Conservation (phyloP, 257 asterid species). For the Solanum sejunctum region DNA sequence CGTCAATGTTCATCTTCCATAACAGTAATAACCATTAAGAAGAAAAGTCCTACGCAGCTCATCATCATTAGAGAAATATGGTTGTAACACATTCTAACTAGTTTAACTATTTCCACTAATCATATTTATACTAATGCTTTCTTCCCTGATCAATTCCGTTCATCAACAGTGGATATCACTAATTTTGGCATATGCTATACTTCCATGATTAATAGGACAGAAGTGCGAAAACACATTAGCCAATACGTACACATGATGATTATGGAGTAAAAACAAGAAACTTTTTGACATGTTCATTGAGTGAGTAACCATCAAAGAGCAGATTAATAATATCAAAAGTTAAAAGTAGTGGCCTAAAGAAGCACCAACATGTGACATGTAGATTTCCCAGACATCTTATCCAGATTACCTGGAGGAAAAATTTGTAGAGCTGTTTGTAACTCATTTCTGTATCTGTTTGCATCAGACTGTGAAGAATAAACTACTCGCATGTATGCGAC, state of each 20-base stretch:
- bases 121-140: not conserved
- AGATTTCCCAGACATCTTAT: not conserved
- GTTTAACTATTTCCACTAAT: not conserved
- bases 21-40: not conserved
- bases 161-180: not conserved
- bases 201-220: not conserved
- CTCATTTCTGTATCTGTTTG: slow-evolving; percentile 6
- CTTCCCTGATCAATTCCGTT: not conserved
- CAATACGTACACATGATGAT: not conserved
- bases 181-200: not conserved
- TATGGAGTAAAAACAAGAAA: not conserved
- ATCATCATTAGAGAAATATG: not conserved
- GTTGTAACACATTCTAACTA: not conserved
- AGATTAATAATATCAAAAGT: not conserved
- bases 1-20: not conserved
- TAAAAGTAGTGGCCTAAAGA: not conserved
- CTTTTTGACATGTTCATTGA: not conserved
- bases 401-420: slow-evolving; percentile 4
- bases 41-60: not conserved
- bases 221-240: not conserved
- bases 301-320: not conserved
- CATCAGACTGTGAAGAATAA: slow-evolving; percentile 1
- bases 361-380: not conserved
- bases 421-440: slow-evolving; percentile 5
- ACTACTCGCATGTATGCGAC: slow-evolving; percentile 9